phyloP scores from a whole-genome alignment of 257 asterid species.

The Solanum pennellii region DNA sequence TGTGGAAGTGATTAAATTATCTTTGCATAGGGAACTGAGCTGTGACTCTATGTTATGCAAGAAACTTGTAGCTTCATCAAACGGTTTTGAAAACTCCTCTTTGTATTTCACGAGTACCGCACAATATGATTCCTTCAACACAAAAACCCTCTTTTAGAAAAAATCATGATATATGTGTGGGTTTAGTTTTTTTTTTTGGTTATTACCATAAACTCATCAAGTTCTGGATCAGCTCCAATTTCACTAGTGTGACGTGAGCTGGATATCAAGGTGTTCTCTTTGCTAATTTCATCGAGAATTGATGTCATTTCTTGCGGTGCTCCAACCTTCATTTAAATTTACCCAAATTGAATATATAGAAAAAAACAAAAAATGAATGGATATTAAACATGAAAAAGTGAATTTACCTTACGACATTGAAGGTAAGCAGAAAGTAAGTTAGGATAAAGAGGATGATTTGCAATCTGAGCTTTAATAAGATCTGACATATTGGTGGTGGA shows the following conservation, averaged over 20 bases:
- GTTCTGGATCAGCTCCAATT: conserved; percentile 66
- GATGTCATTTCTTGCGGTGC: conserved; percentile 63
- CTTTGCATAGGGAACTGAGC: conserved; percentile 54
- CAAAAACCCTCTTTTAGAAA: not conserved
- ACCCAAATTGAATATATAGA: not conserved
- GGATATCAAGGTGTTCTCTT: conserved; percentile 17
- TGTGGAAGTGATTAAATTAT: conserved; percentile 28
- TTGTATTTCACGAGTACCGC: conserved; percentile 44
- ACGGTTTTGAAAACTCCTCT: conserved; percentile 65
- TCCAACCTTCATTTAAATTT: conserved; percentile 39
- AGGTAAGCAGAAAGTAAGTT: conserved; percentile 57
- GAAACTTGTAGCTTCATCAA: conserved; percentile 67
- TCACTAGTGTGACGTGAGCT: conserved; percentile 1
- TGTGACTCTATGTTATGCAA: conserved; percentile 55
- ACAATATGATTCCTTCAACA: conserved; percentile 56
- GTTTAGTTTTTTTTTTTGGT: not conserved
- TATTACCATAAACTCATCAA: conserved; percentile 72
- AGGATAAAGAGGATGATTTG: conserved; percentile 81
- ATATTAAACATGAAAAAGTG: too few relatives aligned
- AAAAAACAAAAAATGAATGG: too few relatives aligned
- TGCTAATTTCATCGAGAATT: conserved; percentile 61
- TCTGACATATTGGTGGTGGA: conserved; percentile 23
- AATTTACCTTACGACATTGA: conserved; percentile 52
- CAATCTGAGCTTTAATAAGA: conserved; percentile 59
- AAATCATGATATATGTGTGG: not conserved